These are phyloP conservation scores for Yamadazyma blattariae DNA, from an alignment of 1,139 yeast species.

Conservation along the genomic window DNA sequence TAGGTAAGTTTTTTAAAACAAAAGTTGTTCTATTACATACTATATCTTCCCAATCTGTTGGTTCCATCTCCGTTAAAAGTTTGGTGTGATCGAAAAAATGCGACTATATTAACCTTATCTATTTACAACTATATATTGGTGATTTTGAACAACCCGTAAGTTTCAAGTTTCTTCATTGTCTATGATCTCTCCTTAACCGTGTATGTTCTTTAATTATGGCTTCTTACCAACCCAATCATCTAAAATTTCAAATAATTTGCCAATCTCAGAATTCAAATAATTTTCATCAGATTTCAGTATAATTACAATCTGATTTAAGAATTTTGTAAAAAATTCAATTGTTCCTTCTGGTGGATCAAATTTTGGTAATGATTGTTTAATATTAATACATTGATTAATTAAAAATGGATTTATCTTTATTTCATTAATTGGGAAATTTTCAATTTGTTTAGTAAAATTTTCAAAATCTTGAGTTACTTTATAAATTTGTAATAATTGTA, in stretches of 20 bases:
- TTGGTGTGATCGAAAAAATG: too few species aligned
- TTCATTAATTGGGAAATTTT: slow-evolving; percentile 29
- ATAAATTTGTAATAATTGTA: slow-evolving; percentile 21
- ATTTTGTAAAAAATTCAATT: slow-evolving; percentile 21
- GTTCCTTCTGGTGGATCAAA: slow-evolving; percentile 4
- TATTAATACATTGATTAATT: slow-evolving; percentile 26
- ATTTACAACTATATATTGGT: slow-evolving; percentile 3
- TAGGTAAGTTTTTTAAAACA: too few species aligned
- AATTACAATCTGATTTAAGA: slow-evolving; percentile 33
- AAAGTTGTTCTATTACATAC: slow-evolving; percentile 4
- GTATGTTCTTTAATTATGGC: too few species aligned
- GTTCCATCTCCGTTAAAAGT: slow-evolving; percentile 3
- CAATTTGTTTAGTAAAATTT: slow-evolving; percentile 19
- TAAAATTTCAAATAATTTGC: slow-evolving; percentile 23
- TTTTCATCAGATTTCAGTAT: slow-evolving; percentile 29
- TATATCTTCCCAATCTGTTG: slow-evolving; percentile 7
- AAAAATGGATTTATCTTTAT: slow-evolving; percentile 35
- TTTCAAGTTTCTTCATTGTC: too few species aligned
- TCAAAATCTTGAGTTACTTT: slow-evolving; percentile 19
- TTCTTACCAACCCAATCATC: slow-evolving; percentile 21
- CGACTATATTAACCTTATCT: not conserved
- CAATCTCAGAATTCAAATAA: slow-evolving; percentile 20
- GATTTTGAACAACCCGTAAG: too few species aligned
- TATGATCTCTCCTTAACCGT: too few species aligned
- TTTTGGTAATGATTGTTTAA: slow-evolving; percentile 23